Percentiles rank a stretch among this genome's conserved stretches.
These are phyloP conservation scores for Middelhovenomyces tepae DNA, from an alignment of 805 yeast genomes.

Conservation along the genomic window DNA sequence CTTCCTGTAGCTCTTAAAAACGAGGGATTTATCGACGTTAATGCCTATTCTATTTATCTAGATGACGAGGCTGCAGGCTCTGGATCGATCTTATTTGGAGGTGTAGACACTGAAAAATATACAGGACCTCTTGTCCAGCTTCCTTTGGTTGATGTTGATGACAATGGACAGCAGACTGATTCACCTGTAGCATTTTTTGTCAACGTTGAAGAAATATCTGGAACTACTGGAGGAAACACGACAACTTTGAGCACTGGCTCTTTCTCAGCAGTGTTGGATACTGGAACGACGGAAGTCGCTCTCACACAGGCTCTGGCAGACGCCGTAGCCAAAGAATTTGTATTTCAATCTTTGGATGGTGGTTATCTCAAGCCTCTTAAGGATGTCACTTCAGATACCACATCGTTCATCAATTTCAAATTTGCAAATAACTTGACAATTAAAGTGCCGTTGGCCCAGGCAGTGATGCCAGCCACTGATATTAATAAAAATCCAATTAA, in stretches of 20 bases:
- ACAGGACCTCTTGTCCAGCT: slow-evolving; percentile 39
- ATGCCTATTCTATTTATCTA: slow-evolving; percentile 56
- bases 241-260: no score
- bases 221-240: no score
- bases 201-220: neutral
- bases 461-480: slow-evolving; percentile 3
- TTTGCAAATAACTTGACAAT: neutral
- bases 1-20: slow-evolving; percentile 50
- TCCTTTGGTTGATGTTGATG: slow-evolving; percentile 27
- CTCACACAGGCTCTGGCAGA: no score
- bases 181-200: neutral
- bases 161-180: slow-evolving; percentile 4
- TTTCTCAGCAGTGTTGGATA: slow-evolving; percentile 39
- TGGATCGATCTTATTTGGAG: slow-evolving; percentile 66
- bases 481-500: neutral
- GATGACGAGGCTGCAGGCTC: slow-evolving; percentile 29
- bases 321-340: no score
- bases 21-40: slow-evolving; percentile 47
- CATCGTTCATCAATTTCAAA: neutral
- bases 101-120: slow-evolving; percentile 56
- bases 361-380: no score
- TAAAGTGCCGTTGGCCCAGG: neutral
- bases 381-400: no score
- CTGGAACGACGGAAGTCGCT: no score
- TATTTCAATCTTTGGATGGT: no score